Conservation (phyloP, 2,329 filamentous ascomycete genomes). For the Teratosphaeria nubilosa region DNA sequence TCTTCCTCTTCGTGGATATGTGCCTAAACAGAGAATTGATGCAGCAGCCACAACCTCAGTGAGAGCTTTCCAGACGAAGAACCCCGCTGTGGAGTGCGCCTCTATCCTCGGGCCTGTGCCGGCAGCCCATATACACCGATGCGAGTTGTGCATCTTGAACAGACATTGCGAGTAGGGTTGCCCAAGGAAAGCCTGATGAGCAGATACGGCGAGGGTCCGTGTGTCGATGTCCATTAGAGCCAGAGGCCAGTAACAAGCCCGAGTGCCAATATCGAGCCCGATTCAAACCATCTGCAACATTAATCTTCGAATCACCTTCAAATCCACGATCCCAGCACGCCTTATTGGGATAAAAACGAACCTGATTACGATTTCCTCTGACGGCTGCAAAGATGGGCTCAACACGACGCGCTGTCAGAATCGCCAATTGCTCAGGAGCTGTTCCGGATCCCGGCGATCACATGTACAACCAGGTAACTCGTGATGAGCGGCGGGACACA, state of each 20-base stretch:
- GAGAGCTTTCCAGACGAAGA: background rate
- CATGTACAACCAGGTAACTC: slow-evolving; percentile 14
- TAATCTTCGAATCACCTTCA: background rate
- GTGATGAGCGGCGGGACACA: background rate
- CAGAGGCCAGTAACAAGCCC: no score
- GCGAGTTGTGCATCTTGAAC: no score
- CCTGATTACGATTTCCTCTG: background rate
- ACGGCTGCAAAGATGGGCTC: slow-evolving; percentile 2
- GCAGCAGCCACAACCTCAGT: no score
- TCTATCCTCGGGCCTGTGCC: background rate
- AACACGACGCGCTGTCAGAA: slow-evolving; percentile 3
- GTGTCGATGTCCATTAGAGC: no score
- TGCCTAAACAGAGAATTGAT: no score
- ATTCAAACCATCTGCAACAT: no score
- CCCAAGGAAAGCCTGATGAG: no score
- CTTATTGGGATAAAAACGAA: background rate
- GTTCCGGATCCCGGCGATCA: slow-evolving; percentile 18
- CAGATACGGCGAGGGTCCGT: no score
- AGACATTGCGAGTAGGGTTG: no score
- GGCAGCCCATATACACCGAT: background rate
- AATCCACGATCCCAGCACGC: background rate
- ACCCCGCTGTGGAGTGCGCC: background rate
- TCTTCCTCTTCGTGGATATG: no score
- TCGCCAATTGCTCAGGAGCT: slow-evolving; percentile 13
- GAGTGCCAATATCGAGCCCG: no score